phyloP scores from a whole-genome alignment of 1,139 yeast species.

The Hanseniaspora uvarum region DNA sequence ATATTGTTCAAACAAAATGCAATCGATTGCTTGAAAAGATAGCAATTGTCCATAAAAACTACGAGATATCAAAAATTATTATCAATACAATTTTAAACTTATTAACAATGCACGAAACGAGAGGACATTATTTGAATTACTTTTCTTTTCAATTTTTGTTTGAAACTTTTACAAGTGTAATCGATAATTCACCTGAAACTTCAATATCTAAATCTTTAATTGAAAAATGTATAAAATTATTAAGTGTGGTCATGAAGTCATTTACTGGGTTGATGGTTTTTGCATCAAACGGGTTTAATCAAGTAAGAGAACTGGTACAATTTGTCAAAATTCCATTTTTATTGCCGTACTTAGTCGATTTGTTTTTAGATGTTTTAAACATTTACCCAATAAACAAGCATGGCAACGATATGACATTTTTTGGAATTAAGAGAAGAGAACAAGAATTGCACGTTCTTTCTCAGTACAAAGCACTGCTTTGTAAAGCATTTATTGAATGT shows the following conservation, averaged over 20 bases:
- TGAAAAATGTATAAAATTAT: conserved; percentile 51
- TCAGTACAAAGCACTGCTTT: conserved; percentile 55
- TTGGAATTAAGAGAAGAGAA: conserved; percentile 26
- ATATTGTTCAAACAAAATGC: conserved; percentile 57
- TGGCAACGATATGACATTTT: conserved; percentile 23
- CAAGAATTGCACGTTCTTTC: conserved; percentile 34
- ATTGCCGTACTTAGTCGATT: conserved; percentile 58
- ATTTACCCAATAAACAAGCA: conserved; percentile 53
- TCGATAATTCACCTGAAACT: conserved; percentile 29
- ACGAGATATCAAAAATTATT: conserved; percentile 46
- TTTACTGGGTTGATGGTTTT: conserved; percentile 71
- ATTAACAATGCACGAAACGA: conserved; percentile 49
- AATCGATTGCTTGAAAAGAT: conserved; percentile 48
- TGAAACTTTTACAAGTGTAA: conserved; percentile 54
- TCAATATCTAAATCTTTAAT: conserved; percentile 37
- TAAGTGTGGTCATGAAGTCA: conserved; percentile 53
- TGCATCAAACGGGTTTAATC: conserved; percentile 47
- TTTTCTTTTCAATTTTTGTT: conserved; percentile 54
- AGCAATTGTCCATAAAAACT: conserved; percentile 50
- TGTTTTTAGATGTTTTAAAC: conserved; percentile 57
- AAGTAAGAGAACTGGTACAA: conserved; percentile 48
- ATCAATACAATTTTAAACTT: conserved; percentile 48
- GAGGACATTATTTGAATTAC: conserved; percentile 48
- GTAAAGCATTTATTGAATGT: conserved; percentile 46
- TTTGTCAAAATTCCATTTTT: conserved; percentile 56